Conservation (phyloP, 805 yeast genomes). For the Saturnispora gosingensis region DNA sequence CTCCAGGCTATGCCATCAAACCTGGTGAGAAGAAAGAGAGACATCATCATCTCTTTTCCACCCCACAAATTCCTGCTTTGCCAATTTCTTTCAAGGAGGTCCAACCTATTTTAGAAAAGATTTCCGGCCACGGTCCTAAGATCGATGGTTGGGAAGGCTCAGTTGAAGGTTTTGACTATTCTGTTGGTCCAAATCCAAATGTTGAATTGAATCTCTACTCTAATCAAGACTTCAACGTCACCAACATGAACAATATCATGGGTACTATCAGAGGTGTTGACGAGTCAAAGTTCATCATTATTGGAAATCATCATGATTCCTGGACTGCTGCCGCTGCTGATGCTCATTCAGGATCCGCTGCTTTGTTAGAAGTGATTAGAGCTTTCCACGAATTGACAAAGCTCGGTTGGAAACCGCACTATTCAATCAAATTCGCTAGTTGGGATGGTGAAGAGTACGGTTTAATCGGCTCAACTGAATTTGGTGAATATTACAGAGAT, state of each 20-base stretch:
- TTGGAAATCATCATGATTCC: conserved; percentile 76
- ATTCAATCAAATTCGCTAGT: conserved; percentile 61
- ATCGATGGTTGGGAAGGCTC: conserved; percentile 25
- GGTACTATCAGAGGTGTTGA: conserved; percentile 50
- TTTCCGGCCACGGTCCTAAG: conserved; percentile 50
- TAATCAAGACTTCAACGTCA: conserved; percentile 51
- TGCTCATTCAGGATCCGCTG: conserved; percentile 69
- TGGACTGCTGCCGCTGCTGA: conserved; percentile 78
- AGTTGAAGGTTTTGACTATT: conserved; percentile 30
- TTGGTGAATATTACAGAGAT: conserved; percentile 51
- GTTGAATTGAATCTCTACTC: conserved; percentile 45
- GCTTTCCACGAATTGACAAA: conserved; percentile 42
- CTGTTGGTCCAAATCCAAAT: conserved; percentile 30
- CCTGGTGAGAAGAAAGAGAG: conserved; percentile 47
- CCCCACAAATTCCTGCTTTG: conserved; percentile 60
- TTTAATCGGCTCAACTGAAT: conserved; percentile 68
- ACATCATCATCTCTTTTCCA: conserved; percentile 38
- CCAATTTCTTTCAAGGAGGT: conserved; percentile 62
- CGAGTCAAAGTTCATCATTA: conserved; percentile 42
- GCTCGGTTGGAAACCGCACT: conserved; percentile 61
- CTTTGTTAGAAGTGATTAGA: conserved; percentile 52
- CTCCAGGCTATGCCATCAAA: conserved; percentile 58
- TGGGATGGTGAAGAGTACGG: conserved; percentile 83
- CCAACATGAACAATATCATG: conserved; percentile 54
- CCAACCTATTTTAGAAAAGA: conserved; percentile 46